A percentile compares a stretch with the other conserved stretches of the same genome.
Evolutionary conservation across 2,329 filamentous ascomycete genomes (phyloP).

Genomic region (Nemania diffusa): DNA sequence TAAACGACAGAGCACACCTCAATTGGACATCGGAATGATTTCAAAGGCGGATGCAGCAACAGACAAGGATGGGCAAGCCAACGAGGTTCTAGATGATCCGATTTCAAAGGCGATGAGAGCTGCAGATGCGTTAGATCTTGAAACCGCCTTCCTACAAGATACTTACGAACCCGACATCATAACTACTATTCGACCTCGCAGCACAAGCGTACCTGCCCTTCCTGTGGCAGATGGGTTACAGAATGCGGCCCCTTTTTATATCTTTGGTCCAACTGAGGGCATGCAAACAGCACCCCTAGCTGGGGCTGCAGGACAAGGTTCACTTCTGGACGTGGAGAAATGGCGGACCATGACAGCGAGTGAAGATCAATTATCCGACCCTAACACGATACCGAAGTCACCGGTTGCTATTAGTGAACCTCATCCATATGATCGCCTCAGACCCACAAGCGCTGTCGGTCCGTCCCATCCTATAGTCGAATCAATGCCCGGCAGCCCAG

Average conservation of each 20-base stretch:
- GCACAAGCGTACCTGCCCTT: conserved; percentile 62
- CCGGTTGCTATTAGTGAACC: conserved; percentile 29
- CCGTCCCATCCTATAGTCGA: conserved; percentile 37
- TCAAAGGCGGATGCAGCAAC: conserved; percentile 29
- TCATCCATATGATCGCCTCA: conserved; percentile 24
- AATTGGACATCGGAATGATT: neutral
- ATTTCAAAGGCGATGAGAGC: conserved; percentile 67
- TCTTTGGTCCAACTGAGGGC: conserved; percentile 54
- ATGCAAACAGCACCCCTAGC: conserved; percentile 13
- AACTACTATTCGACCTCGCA: conserved; percentile 54
- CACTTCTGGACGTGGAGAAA: conserved; percentile 29
- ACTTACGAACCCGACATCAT: conserved; percentile 61
- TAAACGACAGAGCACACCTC: conserved; percentile 25
- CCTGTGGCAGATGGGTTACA: conserved; percentile 56
- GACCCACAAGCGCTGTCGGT: conserved; percentile 37
- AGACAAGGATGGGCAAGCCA: conserved; percentile 33
- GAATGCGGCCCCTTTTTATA: conserved; percentile 59
- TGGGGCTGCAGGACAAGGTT: conserved; percentile 16
- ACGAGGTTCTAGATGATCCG: conserved; percentile 55
- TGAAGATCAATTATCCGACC: conserved; percentile 24
- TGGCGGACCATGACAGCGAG: conserved; percentile 26
- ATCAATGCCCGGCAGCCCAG: conserved; percentile 43
- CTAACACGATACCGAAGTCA: conserved; percentile 20
- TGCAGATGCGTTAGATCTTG: conserved; percentile 66
- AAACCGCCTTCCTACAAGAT: conserved; percentile 65